These are phyloP conservation scores for Typha latifolia DNA, from an alignment of 176 grass and related monocot species.

Conservation along the genomic window DNA sequence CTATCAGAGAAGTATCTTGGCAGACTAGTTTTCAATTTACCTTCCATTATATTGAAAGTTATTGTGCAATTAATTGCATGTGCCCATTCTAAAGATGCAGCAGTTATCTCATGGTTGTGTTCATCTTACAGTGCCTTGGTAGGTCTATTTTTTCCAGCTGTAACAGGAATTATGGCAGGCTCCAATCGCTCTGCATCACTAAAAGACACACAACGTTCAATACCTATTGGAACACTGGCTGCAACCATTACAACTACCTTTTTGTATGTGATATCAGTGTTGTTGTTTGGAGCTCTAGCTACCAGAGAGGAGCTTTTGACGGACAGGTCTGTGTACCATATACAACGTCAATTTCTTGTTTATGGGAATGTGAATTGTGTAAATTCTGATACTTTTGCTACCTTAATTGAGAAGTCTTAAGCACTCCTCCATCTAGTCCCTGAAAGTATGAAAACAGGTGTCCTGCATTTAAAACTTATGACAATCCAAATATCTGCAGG, in stretches of 20 bases:
- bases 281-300: slow-evolving; percentile 86
- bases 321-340: slow-evolving; percentile 49
- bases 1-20: too few relatives aligned
- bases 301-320: slow-evolving; percentile 93
- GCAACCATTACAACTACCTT: slow-evolving; percentile 77
- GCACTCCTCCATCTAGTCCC: too few relatives aligned
- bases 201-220: slow-evolving; percentile 96
- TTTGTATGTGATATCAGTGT: slow-evolving; percentile 76
- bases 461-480: too few relatives aligned
- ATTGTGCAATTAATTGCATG: too few relatives aligned
- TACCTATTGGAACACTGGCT: slow-evolving; percentile 83
- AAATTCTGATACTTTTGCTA: too few relatives aligned
- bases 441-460: too few relatives aligned
- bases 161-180: slow-evolving; percentile 98
- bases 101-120: slow-evolving; percentile 13
- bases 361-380: background rate
- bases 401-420: too few relatives aligned
- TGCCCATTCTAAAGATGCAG: background rate
- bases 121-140: slow-evolving; percentile 78
- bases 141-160: slow-evolving; percentile 93
- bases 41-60: too few relatives aligned
- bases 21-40: too few relatives aligned
- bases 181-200: slow-evolving; percentile 92
- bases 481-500: slow-evolving; percentile 34
- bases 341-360: slow-evolving; percentile 4